Percentiles rank a stretch among this genome's conserved stretches.
Evolutionary conservation across 2,329 filamentous ascomycete genomes (phyloP).

Genomic region (Colletotrichum sp.): DNA sequence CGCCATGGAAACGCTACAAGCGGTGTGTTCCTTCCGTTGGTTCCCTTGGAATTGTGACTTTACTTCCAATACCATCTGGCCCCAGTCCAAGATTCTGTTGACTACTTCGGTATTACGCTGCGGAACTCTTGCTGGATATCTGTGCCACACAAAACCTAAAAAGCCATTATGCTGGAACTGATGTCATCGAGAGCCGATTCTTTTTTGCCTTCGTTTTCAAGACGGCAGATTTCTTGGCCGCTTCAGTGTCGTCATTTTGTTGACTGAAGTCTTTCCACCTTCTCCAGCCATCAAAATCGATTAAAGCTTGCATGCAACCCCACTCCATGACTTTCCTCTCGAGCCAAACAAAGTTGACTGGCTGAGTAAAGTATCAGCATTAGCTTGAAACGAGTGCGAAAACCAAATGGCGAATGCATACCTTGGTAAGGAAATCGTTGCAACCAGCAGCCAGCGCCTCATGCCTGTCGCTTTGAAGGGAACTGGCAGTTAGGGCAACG

Average conservation of each 20-base stretch:
- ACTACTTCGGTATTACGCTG: not conserved
- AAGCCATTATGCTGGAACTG: conserved; percentile 5
- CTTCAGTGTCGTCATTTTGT: conserved; percentile 47
- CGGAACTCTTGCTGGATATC: not conserved
- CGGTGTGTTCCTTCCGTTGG: not conserved
- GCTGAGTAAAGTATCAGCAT: conserved; percentile 56
- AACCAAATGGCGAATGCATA: conserved; percentile 42
- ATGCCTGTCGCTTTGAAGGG: conserved; percentile 91
- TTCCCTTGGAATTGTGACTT: not conserved
- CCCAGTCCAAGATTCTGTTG: not conserved
- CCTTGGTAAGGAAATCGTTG: conserved; percentile 98
- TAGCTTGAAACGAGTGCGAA: not conserved
- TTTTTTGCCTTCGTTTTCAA: conserved; percentile 50
- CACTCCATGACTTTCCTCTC: conserved; percentile 98
- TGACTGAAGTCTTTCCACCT: conserved; percentile 89
- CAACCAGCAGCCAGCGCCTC: conserved; percentile 94
- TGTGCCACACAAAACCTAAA: not conserved
- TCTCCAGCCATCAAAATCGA: conserved; percentile 97
- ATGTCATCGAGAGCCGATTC: conserved; percentile 42
- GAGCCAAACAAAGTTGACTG: conserved; percentile 96
- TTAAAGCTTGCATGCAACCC: conserved; percentile 99
- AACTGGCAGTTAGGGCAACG: conserved; percentile 93
- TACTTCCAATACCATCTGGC: not conserved
- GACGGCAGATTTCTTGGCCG: conserved; percentile 43
- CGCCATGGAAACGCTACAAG: not conserved